Percentiles rank a stretch among this genome's conserved stretches.
Conservation (phyloP, 441 rosid genomes). For the Populus hybrid region DNA sequence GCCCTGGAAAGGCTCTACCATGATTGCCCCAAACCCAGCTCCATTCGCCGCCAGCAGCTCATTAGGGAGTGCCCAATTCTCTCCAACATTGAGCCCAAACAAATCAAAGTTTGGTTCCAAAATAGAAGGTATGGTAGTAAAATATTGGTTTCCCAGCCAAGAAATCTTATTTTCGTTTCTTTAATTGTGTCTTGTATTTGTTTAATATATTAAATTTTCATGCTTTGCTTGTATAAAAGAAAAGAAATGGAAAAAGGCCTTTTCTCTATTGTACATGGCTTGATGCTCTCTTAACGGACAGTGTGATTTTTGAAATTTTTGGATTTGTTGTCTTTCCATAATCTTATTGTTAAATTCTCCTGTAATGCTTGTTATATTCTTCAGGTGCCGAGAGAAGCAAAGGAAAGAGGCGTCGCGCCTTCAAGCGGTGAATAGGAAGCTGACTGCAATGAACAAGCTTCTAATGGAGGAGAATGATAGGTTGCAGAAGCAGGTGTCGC, state of each 20-base stretch:
- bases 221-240: background rate
- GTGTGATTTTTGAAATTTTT: background rate
- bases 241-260: background rate
- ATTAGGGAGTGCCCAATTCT: conserved; percentile 98
- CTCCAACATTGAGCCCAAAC: conserved; percentile 95
- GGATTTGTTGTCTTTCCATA: background rate
- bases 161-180: conserved; percentile 10
- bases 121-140: conserved; percentile 67
- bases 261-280: background rate
- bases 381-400: conserved; percentile 97
- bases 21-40: conserved; percentile 97
- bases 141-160: background rate
- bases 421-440: conserved; percentile 92
- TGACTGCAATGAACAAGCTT: conserved; percentile 96
- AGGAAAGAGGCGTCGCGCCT: conserved; percentile 98
- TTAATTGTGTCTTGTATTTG: background rate
- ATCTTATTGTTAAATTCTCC: background rate
- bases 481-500: conserved; percentile 98
- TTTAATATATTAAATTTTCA: background rate
- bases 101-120: conserved; percentile 99
- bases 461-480: conserved; percentile 99
- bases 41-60: conserved; percentile 94
- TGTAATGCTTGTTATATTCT: background rate
- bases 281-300: background rate
- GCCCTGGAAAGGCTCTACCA: conserved; percentile 98